Evolutionary conservation across 2,329 filamentous ascomycete species (phyloP).

Genomic region (Claviceps humidiphila): DNA sequence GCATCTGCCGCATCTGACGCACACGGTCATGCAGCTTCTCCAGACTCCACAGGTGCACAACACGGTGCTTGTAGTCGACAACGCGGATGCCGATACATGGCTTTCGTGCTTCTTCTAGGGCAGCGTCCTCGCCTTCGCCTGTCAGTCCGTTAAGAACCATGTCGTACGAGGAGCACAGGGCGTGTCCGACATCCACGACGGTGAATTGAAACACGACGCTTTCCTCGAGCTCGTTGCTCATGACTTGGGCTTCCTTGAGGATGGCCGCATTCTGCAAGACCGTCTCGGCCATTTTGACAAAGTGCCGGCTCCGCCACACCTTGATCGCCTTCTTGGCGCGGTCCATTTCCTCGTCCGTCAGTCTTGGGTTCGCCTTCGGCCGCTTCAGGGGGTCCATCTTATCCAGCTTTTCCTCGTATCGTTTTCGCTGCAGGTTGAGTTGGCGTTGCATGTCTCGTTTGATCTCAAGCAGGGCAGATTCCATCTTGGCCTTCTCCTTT

Average conservation of each 20-base stretch:
- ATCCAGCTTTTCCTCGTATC: slow-evolving; percentile 74
- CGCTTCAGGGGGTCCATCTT: slow-evolving; percentile 54
- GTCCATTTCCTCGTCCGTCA: slow-evolving; percentile 60
- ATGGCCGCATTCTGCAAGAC: slow-evolving; percentile 77
- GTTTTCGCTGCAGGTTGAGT: slow-evolving; percentile 67
- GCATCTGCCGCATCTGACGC: slow-evolving; percentile 87
- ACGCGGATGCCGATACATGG: slow-evolving; percentile 85
- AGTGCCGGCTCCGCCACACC: slow-evolving; percentile 74
- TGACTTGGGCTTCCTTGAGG: slow-evolving; percentile 91
- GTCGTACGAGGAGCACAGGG: slow-evolving; percentile 86
- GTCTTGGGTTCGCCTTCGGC: slow-evolving; percentile 45
- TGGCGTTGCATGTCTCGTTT: slow-evolving; percentile 86
- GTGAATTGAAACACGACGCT: slow-evolving; percentile 90
- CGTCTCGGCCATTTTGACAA: slow-evolving; percentile 86
- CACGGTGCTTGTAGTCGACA: slow-evolving; percentile 74
- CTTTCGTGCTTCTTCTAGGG: slow-evolving; percentile 69
- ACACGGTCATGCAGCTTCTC: slow-evolving; percentile 83
- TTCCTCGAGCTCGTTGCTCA: slow-evolving; percentile 94
- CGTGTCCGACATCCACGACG: slow-evolving; percentile 78
- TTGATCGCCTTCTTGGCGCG: slow-evolving; percentile 53
- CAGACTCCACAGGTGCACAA: slow-evolving; percentile 87
- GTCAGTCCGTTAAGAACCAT: slow-evolving; percentile 86
- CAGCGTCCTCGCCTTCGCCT: slow-evolving; percentile 69
- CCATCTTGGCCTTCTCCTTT: slow-evolving; percentile 74
- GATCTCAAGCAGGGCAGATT: slow-evolving; percentile 60